A percentile compares a stretch with the other conserved stretches of the same genome.
These are phyloP conservation scores for Helminthosporium solani DNA, from an alignment of 2,329 filamentous ascomycete species.

Conservation along the genomic window DNA sequence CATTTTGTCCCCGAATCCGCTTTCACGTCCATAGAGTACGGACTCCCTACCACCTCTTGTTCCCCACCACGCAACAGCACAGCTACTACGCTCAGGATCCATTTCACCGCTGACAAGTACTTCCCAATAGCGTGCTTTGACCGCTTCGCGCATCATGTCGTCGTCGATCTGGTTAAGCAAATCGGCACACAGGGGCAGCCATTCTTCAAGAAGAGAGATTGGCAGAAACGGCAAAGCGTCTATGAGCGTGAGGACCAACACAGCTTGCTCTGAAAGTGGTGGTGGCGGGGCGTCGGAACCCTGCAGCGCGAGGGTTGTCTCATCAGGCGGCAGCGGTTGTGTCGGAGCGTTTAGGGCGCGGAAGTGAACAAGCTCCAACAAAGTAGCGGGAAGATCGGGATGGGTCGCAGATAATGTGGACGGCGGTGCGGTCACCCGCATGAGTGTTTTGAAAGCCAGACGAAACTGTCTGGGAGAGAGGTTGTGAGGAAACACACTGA, in stretches of 20 bases:
- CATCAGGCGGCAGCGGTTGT: constrained; percentile 42
- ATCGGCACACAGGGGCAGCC: constrained; percentile 71
- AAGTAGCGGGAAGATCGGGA: constrained; percentile 73
- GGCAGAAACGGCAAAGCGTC: constrained; percentile 76
- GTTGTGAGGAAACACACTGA: constrained; percentile 74
- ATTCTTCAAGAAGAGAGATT: constrained; percentile 71
- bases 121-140: constrained; percentile 75
- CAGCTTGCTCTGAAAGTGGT: constrained; percentile 72
- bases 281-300: constrained; percentile 37
- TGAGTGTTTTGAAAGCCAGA: constrained; percentile 80
- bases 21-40: constrained; percentile 58
- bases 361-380: constrained; percentile 75
- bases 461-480: constrained; percentile 85
- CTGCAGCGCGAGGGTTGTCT: constrained; percentile 41
- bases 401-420: constrained; percentile 71
- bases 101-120: constrained; percentile 78
- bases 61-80: constrained; percentile 87
- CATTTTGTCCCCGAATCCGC: constrained; percentile 46
- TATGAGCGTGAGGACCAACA: constrained; percentile 72
- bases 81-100: constrained; percentile 78
- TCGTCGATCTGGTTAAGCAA: constrained; percentile 66
- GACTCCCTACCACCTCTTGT: constrained; percentile 60
- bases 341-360: constrained; percentile 60
- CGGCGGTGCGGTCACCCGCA: constrained; percentile 79
- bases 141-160: constrained; percentile 60